Evolutionary conservation across 495 filamentous ascomycete genomes (phyloP).

Genomic region (Xylaria intraflava): DNA sequence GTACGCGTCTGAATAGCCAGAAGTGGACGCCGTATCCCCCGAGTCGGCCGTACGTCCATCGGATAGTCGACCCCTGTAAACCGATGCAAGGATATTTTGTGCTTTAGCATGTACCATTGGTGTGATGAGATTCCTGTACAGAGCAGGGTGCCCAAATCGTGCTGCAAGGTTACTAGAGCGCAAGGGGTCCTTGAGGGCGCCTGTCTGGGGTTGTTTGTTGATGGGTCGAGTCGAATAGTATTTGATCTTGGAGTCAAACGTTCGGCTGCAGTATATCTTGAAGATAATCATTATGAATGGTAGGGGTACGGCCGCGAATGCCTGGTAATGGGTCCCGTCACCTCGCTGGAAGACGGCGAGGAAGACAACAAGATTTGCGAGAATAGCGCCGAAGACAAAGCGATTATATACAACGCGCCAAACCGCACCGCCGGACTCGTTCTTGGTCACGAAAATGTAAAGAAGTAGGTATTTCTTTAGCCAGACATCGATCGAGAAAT

Average conservation of each 20-base stretch:
- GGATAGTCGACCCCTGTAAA: slow-evolving; percentile 75
- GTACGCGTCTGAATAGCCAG: slow-evolving; percentile 62
- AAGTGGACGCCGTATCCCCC: slow-evolving; percentile 53
- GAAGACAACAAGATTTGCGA: slow-evolving; percentile 74
- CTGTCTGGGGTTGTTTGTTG: slow-evolving; percentile 43
- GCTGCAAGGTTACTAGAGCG: slow-evolving; percentile 65
- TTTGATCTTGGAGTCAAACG: slow-evolving; percentile 69
- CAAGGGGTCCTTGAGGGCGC: slow-evolving; percentile 36
- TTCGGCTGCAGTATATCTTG: slow-evolving; percentile 73
- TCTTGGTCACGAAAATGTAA: slow-evolving; percentile 94
- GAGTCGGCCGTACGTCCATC: slow-evolving; percentile 46
- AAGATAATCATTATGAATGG: slow-evolving; percentile 76
- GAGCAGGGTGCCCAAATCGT: slow-evolving; percentile 84
- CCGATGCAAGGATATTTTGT: slow-evolving; percentile 67
- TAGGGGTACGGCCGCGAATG: slow-evolving; percentile 65
- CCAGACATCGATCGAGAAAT: slow-evolving; percentile 80
- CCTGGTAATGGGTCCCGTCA: slow-evolving; percentile 46
- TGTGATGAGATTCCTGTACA: slow-evolving; percentile 81
- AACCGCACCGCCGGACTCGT: slow-evolving; percentile 88
- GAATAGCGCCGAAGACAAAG: slow-evolving; percentile 71
- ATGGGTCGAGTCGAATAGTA: slow-evolving; percentile 64
- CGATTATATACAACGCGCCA: slow-evolving; percentile 92
- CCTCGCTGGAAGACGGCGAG: slow-evolving; percentile 60
- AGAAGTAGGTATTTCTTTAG: slow-evolving; percentile 93
- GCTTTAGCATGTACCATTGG: slow-evolving; percentile 95